A percentile compares a stretch with the other conserved stretches of the same genome.
Evolutionary conservation across 495 filamentous ascomycete genomes (phyloP).

Genomic region (Lepraria neglecta): DNA sequence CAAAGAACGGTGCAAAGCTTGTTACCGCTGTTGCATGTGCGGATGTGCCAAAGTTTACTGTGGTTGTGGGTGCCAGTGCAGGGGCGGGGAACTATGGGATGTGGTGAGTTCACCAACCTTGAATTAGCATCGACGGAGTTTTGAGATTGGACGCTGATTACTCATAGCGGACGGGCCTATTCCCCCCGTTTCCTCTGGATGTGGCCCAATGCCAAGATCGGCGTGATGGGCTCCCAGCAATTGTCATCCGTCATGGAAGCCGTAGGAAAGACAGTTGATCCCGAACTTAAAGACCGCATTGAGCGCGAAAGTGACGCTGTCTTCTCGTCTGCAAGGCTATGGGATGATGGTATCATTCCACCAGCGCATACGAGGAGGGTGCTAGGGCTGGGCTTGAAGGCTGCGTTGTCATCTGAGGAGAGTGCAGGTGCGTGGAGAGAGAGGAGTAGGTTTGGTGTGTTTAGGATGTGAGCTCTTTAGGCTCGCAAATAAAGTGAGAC

Average conservation of each 20-base stretch:
- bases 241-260: slow-evolving; percentile 89
- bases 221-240: slow-evolving; percentile 95
- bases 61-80: slow-evolving; percentile 80
- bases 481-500: neutral
- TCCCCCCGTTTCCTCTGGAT: slow-evolving; percentile 86
- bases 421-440: slow-evolving; percentile 42
- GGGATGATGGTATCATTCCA: slow-evolving; percentile 94
- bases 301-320: slow-evolving; percentile 85
- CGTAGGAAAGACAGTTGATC: slow-evolving; percentile 78
- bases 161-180: slow-evolving; percentile 77
- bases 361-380: slow-evolving; percentile 81
- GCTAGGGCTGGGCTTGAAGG: slow-evolving; percentile 73
- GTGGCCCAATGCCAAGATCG: slow-evolving; percentile 94
- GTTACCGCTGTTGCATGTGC: slow-evolving; percentile 94
- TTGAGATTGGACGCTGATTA: slow-evolving; percentile 1
- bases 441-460: slow-evolving; percentile 83
- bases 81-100: slow-evolving; percentile 77
- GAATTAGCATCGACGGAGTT: neutral
- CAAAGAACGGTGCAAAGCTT: slow-evolving; percentile 95
- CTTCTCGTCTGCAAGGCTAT: slow-evolving; percentile 81
- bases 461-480: slow-evolving; percentile 67
- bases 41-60: slow-evolving; percentile 94
- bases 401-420: slow-evolving; percentile 63
- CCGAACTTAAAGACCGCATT: slow-evolving; percentile 73
- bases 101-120: slow-evolving; percentile 47